Percentiles rank a stretch among this genome's conserved stretches.
These are phyloP conservation scores for Hypoxylon sp. DNA, from an alignment of 2,329 filamentous ascomycete genomes.

Conservation along the genomic window DNA sequence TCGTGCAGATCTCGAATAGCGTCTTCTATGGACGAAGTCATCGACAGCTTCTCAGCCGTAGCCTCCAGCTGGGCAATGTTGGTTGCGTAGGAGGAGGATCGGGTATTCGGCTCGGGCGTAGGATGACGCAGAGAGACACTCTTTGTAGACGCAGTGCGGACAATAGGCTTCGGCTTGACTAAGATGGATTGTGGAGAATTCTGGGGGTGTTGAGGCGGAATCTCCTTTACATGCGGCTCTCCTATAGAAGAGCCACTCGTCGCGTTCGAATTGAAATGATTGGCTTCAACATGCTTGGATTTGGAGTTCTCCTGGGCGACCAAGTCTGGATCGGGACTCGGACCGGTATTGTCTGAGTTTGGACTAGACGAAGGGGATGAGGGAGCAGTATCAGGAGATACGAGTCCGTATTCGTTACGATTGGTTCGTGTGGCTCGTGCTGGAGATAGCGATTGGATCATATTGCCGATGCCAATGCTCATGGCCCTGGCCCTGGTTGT, in stretches of 20 bases:
- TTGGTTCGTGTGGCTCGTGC: slow-evolving; percentile 50
- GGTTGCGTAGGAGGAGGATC: slow-evolving; percentile 73
- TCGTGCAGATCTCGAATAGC: slow-evolving; percentile 81
- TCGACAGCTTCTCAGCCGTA: slow-evolving; percentile 80
- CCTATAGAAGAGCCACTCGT: slow-evolving; percentile 26
- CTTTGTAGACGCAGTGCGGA: slow-evolving; percentile 64
- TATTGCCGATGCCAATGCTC: slow-evolving; percentile 47
- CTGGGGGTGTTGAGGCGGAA: slow-evolving; percentile 28
- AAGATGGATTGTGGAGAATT: slow-evolving; percentile 44
- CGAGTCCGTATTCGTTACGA: slow-evolving; percentile 54
- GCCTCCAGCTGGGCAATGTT: slow-evolving; percentile 83
- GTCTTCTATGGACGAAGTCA: slow-evolving; percentile 82
- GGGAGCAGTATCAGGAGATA: slow-evolving; percentile 49
- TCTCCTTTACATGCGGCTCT: slow-evolving; percentile 34
- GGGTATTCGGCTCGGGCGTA: slow-evolving; percentile 72
- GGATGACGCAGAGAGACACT: slow-evolving; percentile 69
- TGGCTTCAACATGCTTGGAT: slow-evolving; percentile 25
- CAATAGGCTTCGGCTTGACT: slow-evolving; percentile 60
- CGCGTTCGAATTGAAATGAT: slow-evolving; percentile 33
- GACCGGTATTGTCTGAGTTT: slow-evolving; percentile 27
- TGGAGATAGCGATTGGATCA: slow-evolving; percentile 55
- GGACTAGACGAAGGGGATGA: slow-evolving; percentile 46
- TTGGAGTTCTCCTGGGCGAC: slow-evolving; percentile 37
- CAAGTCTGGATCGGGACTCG: slow-evolving; percentile 34
- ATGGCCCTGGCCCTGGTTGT: slow-evolving; percentile 39